These are phyloP conservation scores for Ocimum tenuiflorum DNA, from an alignment of 257 asterid genomes.

Conservation along the genomic window DNA sequence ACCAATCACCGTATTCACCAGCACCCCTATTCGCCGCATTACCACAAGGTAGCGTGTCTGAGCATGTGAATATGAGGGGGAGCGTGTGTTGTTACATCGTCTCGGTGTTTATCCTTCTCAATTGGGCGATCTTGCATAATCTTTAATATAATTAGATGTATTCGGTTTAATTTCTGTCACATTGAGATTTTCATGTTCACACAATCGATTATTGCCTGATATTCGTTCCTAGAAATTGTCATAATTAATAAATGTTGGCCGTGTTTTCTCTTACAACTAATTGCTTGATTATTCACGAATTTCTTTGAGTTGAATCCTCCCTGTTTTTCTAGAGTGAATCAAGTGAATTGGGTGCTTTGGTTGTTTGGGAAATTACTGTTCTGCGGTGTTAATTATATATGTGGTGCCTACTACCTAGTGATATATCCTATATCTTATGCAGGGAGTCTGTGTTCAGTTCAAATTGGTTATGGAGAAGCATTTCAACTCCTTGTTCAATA, in stretches of 20 bases:
- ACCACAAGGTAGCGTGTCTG: too few relatives aligned
- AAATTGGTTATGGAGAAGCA: constrained; percentile 17
- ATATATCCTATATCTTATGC: constrained; percentile 21
- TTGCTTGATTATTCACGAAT: background rate
- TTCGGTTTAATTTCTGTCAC: background rate
- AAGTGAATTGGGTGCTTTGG: background rate
- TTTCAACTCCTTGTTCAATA: background rate
- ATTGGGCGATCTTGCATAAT: background rate
- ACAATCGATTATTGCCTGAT: background rate
- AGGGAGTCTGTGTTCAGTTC: constrained; percentile 29
- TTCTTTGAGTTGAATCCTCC: background rate
- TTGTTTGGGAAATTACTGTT: background rate
- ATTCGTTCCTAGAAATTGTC: background rate
- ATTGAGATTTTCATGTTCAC: background rate
- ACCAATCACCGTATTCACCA: too few relatives aligned
- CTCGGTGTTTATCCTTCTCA: background rate
- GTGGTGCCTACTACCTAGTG: constrained; percentile 8
- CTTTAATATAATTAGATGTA: background rate
- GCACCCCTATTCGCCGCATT: too few relatives aligned
- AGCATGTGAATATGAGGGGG: too few relatives aligned
- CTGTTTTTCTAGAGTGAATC: background rate
- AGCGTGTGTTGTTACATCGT: too few relatives aligned
- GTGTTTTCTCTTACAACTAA: background rate
- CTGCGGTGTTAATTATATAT: background rate
- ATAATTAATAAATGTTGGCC: background rate